Percentiles rank a stretch among this genome's conserved stretches.
Evolutionary conservation across 129 eudicot genomes (phyloP).

Genomic region (Pseudognaphalium luteoalbum): DNA sequence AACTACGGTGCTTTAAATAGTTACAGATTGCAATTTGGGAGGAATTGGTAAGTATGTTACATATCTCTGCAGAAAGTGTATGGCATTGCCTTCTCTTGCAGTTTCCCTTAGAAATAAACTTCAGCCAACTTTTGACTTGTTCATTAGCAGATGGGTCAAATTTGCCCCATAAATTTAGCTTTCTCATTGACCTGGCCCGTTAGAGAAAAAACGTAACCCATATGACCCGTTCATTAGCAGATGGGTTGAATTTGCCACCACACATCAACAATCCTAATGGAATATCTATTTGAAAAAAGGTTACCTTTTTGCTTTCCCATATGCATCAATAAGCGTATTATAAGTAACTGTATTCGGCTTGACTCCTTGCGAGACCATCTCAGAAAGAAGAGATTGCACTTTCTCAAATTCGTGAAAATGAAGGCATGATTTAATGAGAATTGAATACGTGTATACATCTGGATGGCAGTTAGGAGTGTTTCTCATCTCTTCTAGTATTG

Average conservation of each 20-base stretch:
- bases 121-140: background rate
- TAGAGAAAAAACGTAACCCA: background rate
- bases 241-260: background rate
- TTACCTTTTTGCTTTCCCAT: slow-evolving; percentile 88
- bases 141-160: background rate
- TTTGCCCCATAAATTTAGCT: background rate
- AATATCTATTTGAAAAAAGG: background rate
- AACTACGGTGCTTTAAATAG: too few species aligned
- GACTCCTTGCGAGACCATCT: slow-evolving; percentile 76
- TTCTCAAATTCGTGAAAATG: slow-evolving; percentile 70
- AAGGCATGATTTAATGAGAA: slow-evolving; percentile 85
- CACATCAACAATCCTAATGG: background rate
- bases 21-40: too few species aligned
- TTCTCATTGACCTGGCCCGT: background rate
- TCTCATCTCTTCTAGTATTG: slow-evolving; percentile 76
- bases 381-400: slow-evolving; percentile 63
- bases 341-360: slow-evolving; percentile 86
- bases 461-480: slow-evolving; percentile 62
- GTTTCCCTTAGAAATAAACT: background rate
- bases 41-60: too few species aligned
- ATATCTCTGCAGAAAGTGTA: too few species aligned
- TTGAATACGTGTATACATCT: slow-evolving; percentile 90
- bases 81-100: background rate
- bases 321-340: slow-evolving; percentile 90
- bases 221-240: background rate